Evolutionary conservation across 768 basidiomycete species (phyloP).

Genomic region (Saitozyma sp.): DNA sequence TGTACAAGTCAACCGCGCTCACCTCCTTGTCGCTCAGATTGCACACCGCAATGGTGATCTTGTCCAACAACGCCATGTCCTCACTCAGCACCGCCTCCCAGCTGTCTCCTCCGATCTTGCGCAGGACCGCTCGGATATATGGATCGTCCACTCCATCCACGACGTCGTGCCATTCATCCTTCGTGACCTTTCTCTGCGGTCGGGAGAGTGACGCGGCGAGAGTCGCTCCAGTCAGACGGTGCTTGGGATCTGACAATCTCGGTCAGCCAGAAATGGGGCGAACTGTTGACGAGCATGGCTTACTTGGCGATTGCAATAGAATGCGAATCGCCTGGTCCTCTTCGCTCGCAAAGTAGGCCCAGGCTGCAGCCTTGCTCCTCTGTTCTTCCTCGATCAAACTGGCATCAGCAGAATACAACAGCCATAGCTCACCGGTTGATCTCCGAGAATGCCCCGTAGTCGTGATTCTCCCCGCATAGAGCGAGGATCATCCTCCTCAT

Average conservation of each 20-base stretch:
- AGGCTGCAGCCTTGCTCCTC: conserved; percentile 46
- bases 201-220: conserved; percentile 36
- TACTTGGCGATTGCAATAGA: conserved; percentile 39
- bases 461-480: conserved; percentile 23
- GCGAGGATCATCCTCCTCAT: conserved; percentile 44
- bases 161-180: conserved; percentile 37
- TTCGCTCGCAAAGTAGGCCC: conserved; percentile 48
- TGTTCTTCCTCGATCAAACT: conserved; percentile 17
- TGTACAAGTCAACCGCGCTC: conserved; percentile 3
- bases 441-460: conserved; percentile 1
- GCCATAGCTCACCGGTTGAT: no score
- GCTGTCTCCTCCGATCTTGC: conserved; percentile 38
- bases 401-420: no score
- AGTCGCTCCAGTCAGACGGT: conserved; percentile 41
- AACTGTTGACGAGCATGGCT: conserved; percentile 5
- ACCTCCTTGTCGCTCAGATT: conserved; percentile 46
- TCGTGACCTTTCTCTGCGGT: conserved; percentile 18
- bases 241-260: conserved; percentile 29
- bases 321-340: conserved; percentile 40
- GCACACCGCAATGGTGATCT: conserved; percentile 41
- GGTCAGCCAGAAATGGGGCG: conserved; percentile 4
- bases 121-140: conserved; percentile 46
- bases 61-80: conserved; percentile 43
- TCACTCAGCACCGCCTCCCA: conserved; percentile 48
- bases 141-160: conserved; percentile 45